Conservation (phyloP, 2,329 filamentous ascomycete genomes). For the Fragosphaeria purpurea region DNA sequence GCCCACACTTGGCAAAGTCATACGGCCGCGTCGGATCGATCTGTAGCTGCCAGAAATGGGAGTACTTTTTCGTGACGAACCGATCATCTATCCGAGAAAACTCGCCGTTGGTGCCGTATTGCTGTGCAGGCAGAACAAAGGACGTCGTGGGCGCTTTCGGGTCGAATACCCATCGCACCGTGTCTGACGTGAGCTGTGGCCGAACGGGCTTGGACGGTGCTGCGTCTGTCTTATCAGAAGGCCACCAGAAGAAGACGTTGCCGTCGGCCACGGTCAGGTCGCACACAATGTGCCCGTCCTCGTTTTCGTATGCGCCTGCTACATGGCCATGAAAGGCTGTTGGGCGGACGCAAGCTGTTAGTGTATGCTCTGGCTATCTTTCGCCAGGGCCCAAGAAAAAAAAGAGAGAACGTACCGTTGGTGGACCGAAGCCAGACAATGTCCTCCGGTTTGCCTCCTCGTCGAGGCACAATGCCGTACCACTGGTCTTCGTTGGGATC, state of each 20-base stretch:
- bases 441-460: constrained; percentile 39
- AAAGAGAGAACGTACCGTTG: constrained; percentile 29
- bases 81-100: constrained; percentile 41
- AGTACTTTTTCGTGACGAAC: constrained; percentile 32
- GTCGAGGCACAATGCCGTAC: constrained; percentile 42
- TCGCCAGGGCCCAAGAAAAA: background rate
- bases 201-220: constrained; percentile 17
- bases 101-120: constrained; percentile 35
- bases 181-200: constrained; percentile 28
- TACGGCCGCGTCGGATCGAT: constrained; percentile 28
- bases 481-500: constrained; percentile 44
- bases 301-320: constrained; percentile 37
- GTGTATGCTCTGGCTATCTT: too few relatives aligned
- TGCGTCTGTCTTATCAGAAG: constrained; percentile 22
- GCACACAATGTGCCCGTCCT: constrained; percentile 32
- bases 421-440: constrained; percentile 41
- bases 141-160: constrained; percentile 25
- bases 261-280: constrained; percentile 33
- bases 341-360: background rate
- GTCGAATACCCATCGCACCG: constrained; percentile 30
- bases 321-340: constrained; percentile 36
- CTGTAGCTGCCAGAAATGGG: constrained; percentile 36
- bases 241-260: constrained; percentile 38
- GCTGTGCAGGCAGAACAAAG: constrained; percentile 24
- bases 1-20: constrained; percentile 34